Percentiles rank a stretch among this genome's conserved stretches.
Conservation (phyloP, 345 rosid genomes). For the Trapa incisa region DNA sequence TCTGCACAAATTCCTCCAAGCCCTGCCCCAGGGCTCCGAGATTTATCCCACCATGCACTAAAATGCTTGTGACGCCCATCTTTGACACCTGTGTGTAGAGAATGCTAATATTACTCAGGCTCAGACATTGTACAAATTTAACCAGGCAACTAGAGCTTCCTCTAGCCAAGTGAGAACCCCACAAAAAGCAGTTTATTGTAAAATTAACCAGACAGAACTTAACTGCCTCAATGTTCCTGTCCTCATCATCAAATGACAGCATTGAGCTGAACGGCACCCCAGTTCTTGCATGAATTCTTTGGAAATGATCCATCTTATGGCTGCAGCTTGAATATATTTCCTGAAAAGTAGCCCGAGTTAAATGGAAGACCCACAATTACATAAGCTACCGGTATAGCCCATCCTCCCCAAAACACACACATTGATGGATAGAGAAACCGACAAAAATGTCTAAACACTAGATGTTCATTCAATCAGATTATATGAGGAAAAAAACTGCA, state of each 20-base stretch:
- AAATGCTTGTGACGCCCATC: slow-evolving; percentile 12
- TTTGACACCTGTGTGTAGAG: slow-evolving; percentile 7
- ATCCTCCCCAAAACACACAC: background rate
- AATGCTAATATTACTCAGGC: background rate
- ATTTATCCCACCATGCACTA: slow-evolving; percentile 8
- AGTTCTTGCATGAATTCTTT: slow-evolving; percentile 8
- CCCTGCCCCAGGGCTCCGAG: slow-evolving; percentile 11
- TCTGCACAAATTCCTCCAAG: slow-evolving; percentile 2
- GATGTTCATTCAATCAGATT: background rate
- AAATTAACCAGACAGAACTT: background rate
- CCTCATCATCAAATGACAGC: slow-evolving; percentile 14
- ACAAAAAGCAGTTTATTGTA: background rate
- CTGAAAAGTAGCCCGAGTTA: background rate
- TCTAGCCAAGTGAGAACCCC: background rate
- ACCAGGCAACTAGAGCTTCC: background rate
- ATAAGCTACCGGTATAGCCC: background rate
- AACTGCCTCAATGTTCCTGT: slow-evolving; percentile 11
- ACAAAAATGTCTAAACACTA: background rate
- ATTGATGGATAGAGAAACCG: background rate
- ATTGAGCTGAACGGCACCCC: slow-evolving; percentile 10
- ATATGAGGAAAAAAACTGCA: background rate
- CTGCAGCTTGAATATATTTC: slow-evolving; percentile 13
- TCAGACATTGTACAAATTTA: background rate
- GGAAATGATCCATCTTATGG: slow-evolving; percentile 12
- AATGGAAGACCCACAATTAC: background rate